These are phyloP conservation scores for Castanospermum australe DNA, from an alignment of 306 rosid species.

Conservation along the genomic window DNA sequence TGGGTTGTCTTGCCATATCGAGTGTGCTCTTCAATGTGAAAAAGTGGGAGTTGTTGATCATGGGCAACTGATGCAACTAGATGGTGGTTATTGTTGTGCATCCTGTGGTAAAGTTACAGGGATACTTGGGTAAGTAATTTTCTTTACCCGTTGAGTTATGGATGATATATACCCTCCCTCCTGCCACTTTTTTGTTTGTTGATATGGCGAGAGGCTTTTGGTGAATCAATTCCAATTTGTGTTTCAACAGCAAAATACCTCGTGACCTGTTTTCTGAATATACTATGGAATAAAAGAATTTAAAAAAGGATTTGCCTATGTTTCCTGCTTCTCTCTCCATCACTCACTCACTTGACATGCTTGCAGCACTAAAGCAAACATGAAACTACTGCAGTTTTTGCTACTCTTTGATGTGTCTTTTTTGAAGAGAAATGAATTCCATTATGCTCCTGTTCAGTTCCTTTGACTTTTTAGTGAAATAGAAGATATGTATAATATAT, in stretches of 20 bases:
- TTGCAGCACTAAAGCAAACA: slow-evolving; percentile 3
- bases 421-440: slow-evolving; percentile 6
- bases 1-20: slow-evolving; percentile 91
- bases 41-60: slow-evolving; percentile 90
- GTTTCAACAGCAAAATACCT: slow-evolving; percentile 2
- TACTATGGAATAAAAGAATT: neutral
- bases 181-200: slow-evolving; percentile 1
- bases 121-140: slow-evolving; percentile 78
- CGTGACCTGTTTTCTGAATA: slow-evolving; percentile 20
- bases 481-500: neutral
- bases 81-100: slow-evolving; percentile 93
- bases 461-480: neutral
- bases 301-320: neutral
- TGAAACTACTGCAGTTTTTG: slow-evolving; percentile 7
- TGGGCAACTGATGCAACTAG: slow-evolving; percentile 94
- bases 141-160: slow-evolving; percentile 10
- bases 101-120: slow-evolving; percentile 96
- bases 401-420: slow-evolving; percentile 1
- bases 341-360: neutral
- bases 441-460: neutral
- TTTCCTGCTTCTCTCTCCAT: neutral
- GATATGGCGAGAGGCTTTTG: neutral
- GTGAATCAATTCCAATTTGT: neutral
- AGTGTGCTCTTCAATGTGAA: slow-evolving; percentile 82
- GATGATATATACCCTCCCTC: slow-evolving; percentile 16